Percentiles rank a stretch among this genome's conserved stretches.
These are phyloP conservation scores for Botrytis sinoallii DNA, from an alignment of 2,329 filamentous ascomycete genomes.

Conservation along the genomic window DNA sequence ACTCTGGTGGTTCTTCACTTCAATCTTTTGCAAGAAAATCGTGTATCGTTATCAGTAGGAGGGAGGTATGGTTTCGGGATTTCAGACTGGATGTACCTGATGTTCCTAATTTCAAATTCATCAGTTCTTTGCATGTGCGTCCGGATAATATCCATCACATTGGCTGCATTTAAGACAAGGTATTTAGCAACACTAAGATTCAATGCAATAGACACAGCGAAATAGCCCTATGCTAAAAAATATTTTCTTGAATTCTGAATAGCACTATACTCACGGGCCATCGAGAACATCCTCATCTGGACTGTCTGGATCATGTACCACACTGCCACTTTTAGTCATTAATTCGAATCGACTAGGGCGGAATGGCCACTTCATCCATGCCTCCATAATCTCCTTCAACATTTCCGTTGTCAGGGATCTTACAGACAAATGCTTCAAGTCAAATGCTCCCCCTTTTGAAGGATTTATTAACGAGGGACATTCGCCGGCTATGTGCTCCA, in stretches of 20 bases:
- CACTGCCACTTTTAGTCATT: slow-evolving; percentile 17
- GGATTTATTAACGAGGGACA: slow-evolving; percentile 51
- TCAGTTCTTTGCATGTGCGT: not conserved
- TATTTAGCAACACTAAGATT: not conserved
- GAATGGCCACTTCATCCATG: slow-evolving; percentile 67
- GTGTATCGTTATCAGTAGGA: not conserved
- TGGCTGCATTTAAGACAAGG: not conserved
- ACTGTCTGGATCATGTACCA: slow-evolving; percentile 4
- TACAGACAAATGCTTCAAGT: slow-evolving; percentile 43
- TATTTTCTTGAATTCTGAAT: not conserved
- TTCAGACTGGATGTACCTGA: too few relatives aligned
- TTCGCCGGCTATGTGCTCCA: slow-evolving; percentile 49
- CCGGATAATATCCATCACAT: not conserved
- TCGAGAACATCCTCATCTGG: not conserved
- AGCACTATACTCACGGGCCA: not conserved
- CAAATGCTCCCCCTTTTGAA: slow-evolving; percentile 44
- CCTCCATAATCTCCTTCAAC: slow-evolving; percentile 55
- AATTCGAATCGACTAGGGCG: slow-evolving; percentile 62
- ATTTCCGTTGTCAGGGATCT: slow-evolving; percentile 53
- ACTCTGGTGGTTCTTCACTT: too few relatives aligned
- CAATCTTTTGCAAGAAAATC: not conserved
- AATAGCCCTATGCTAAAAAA: not conserved
- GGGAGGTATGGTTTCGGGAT: not conserved
- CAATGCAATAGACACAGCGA: not conserved
- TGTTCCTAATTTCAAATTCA: not conserved